These are phyloP conservation scores for Talaromyces marneffei DNA, from an alignment of 2,329 filamentous ascomycete genomes.

Conservation along the genomic window DNA sequence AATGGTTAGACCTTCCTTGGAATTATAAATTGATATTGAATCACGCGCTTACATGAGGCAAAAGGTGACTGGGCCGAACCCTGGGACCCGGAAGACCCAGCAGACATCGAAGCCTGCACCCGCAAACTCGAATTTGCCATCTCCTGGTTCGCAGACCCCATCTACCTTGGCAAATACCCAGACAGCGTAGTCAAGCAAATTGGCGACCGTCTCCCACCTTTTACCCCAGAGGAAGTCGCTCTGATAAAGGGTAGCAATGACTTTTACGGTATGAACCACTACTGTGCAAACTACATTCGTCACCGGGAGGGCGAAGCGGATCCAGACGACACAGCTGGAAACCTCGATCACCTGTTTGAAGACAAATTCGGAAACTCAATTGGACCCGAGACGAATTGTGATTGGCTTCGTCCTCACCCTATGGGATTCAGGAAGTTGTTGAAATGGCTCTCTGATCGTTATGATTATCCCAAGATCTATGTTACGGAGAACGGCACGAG, in stretches of 20 bases:
- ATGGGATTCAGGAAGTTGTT: slow-evolving; percentile 71
- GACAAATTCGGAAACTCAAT: slow-evolving; percentile 69
- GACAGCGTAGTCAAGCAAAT: slow-evolving; percentile 78
- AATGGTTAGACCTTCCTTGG: slow-evolving; percentile 52
- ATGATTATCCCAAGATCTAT: slow-evolving; percentile 70
- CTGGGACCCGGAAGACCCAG: slow-evolving; percentile 70
- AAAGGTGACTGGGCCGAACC: slow-evolving; percentile 71
- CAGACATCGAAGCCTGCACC: slow-evolving; percentile 67
- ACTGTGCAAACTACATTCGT: slow-evolving; percentile 81
- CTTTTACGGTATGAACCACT: slow-evolving; percentile 94
- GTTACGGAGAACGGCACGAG: slow-evolving; percentile 87
- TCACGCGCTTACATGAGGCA: neutral
- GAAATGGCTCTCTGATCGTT: slow-evolving; percentile 70
- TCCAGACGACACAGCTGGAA: slow-evolving; percentile 64
- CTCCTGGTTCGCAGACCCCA: slow-evolving; percentile 80
- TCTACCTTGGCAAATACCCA: slow-evolving; percentile 80
- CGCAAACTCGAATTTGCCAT: slow-evolving; percentile 85
- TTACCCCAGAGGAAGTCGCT: slow-evolving; percentile 64
- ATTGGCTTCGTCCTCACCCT: slow-evolving; percentile 73
- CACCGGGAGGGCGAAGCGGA: slow-evolving; percentile 59
- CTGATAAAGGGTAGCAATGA: slow-evolving; percentile 83
- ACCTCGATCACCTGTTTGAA: slow-evolving; percentile 65
- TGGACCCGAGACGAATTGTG: slow-evolving; percentile 73
- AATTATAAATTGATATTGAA: neutral
- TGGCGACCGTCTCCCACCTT: slow-evolving; percentile 67